Percentiles rank a stretch among this genome's conserved stretches.
Evolutionary conservation across 2,329 filamentous ascomycete species (phyloP).

Genomic region (Plectosphaerella sp.): DNA sequence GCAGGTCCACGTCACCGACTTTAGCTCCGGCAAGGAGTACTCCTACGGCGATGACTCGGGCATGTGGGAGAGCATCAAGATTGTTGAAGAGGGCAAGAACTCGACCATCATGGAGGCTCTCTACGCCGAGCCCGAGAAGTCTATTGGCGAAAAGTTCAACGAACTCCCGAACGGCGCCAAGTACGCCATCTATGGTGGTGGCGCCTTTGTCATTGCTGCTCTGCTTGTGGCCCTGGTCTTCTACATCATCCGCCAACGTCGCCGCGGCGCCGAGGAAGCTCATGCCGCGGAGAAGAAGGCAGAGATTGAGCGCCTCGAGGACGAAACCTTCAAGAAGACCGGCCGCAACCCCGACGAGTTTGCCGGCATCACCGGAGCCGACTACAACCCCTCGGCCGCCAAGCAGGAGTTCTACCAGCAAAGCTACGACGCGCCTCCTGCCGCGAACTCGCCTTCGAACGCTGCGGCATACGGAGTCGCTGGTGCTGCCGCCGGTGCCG

Average conservation of each 20-base stretch:
- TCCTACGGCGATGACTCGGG: slow-evolving; percentile 59
- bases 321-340: slow-evolving; percentile 42
- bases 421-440: neutral
- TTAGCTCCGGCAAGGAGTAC: slow-evolving; percentile 61
- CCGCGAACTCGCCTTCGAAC: neutral
- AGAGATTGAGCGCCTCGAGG: slow-evolving; percentile 44
- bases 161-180: slow-evolving; percentile 45
- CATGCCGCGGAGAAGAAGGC: slow-evolving; percentile 36
- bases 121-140: slow-evolving; percentile 31
- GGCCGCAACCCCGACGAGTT: slow-evolving; percentile 46
- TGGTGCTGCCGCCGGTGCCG: slow-evolving; percentile 4
- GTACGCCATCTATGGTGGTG: slow-evolving; percentile 47
- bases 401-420: slow-evolving; percentile 11
- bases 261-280: slow-evolving; percentile 47
- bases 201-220: slow-evolving; percentile 38
- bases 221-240: slow-evolving; percentile 37
- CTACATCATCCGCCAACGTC: slow-evolving; percentile 53
- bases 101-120: slow-evolving; percentile 48
- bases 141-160: slow-evolving; percentile 49
- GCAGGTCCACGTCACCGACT: slow-evolving; percentile 50
- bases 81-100: slow-evolving; percentile 34
- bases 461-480: slow-evolving; percentile 10
- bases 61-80: slow-evolving; percentile 59
- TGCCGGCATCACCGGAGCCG: slow-evolving; percentile 24
- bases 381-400: slow-evolving; percentile 30